Conservation (phyloP, 2,329 filamentous ascomycete genomes). For the Botrytis fabae region DNA sequence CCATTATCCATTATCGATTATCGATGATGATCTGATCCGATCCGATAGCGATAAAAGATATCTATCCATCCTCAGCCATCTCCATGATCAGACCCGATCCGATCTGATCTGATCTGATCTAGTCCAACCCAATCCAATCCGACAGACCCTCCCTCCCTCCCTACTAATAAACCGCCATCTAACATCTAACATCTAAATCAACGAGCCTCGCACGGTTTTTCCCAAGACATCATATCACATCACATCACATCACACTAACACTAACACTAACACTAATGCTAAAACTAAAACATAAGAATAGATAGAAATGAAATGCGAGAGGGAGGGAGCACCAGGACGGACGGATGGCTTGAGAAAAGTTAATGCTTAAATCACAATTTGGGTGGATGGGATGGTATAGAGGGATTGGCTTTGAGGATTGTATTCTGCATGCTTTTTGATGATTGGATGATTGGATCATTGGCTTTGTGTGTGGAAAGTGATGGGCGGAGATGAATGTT, state of each 20-base stretch:
- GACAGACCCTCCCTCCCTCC: not conserved
- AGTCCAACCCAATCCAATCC: no score
- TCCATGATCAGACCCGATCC: no score
- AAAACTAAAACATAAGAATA: not conserved
- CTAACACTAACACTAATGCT: not conserved
- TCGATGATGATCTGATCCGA: not conserved
- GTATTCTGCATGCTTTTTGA: not conserved
- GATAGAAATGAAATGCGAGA: not conserved
- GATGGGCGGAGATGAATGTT: not conserved
- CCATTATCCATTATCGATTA: not conserved
- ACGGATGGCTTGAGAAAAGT: not conserved
- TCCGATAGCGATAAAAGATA: not conserved
- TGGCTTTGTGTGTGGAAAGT: not conserved
- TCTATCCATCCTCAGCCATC: not conserved
- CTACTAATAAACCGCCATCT: not conserved
- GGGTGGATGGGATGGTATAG: no score
- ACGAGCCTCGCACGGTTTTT: not conserved
- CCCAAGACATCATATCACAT: no score
- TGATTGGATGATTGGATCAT: not conserved
- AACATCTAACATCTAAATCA: not conserved
- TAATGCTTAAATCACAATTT: not conserved
- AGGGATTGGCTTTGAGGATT: no score
- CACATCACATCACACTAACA: not conserved
- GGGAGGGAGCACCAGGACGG: no score
- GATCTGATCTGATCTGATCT: no score